These are phyloP conservation scores for Ceratobasidium sp. DNA, from an alignment of 1,284 basidiomycete species.

Conservation along the genomic window DNA sequence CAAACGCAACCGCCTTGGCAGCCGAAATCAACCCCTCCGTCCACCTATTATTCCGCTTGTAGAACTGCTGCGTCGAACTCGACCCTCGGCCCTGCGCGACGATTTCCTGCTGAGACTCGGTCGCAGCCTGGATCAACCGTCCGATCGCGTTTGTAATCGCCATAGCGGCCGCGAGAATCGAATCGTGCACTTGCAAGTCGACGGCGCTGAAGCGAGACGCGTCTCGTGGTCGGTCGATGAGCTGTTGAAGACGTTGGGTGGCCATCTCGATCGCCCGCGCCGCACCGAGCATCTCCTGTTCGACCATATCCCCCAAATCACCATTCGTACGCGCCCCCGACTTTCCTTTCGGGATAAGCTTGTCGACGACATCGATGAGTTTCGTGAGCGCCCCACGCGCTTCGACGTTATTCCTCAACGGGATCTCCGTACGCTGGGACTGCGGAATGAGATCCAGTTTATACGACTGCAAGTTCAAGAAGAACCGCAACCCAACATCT, in stretches of 20 bases:
- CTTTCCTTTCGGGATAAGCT: constrained; percentile 88
- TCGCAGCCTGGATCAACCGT: constrained; percentile 94
- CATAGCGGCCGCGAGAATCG: constrained; percentile 93
- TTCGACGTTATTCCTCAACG: constrained; percentile 91
- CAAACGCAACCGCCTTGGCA: constrained; percentile 97
- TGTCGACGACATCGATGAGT: constrained; percentile 90
- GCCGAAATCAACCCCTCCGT: constrained; percentile 99
- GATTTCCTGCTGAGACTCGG: constrained; percentile 98
- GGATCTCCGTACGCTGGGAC: constrained; percentile 85
- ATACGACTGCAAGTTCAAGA: constrained; percentile 96
- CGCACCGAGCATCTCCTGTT: constrained; percentile 95
- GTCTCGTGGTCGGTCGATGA: constrained; percentile 92
- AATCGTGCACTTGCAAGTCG: constrained; percentile 97
- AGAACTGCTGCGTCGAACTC: constrained; percentile 94
- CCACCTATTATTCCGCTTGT: constrained; percentile 99
- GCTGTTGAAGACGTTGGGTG: constrained; percentile 88
- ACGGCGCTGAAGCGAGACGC: constrained; percentile 86
- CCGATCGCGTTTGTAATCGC: constrained; percentile 96
- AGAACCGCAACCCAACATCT: constrained; percentile 90
- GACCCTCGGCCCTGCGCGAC: constrained; percentile 95
- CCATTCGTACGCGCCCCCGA: constrained; percentile 84
- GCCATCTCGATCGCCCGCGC: constrained; percentile 95
- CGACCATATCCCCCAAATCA: constrained; percentile 96
- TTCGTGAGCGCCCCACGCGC: constrained; percentile 84
- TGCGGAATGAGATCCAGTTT: constrained; percentile 84